These are phyloP conservation scores for Hyphopichia wangnamkhiaoensis DNA, from an alignment of 1,139 yeast species.

Conservation along the genomic window DNA sequence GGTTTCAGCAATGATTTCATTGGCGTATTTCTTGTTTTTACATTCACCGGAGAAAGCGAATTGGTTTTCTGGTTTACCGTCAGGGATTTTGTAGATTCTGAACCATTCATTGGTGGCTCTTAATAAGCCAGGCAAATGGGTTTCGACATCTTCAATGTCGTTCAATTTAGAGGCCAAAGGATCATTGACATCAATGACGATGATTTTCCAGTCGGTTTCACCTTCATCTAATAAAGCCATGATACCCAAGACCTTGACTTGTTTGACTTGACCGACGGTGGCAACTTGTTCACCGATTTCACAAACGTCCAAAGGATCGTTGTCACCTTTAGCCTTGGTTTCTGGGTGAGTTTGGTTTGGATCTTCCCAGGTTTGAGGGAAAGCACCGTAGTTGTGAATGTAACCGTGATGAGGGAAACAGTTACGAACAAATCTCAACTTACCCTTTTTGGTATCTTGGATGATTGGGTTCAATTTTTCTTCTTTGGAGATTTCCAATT, in stretches of 20 bases:
- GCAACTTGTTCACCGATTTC: constrained; percentile 81
- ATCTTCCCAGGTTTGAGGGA: constrained; percentile 98
- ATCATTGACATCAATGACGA: constrained; percentile 81
- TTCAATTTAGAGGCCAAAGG: constrained; percentile 75
- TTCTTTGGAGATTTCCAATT: constrained; percentile 83
- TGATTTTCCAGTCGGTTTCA: constrained; percentile 96
- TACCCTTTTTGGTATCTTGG: constrained; percentile 92
- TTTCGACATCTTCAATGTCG: constrained; percentile 81
- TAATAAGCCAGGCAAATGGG: constrained; percentile 80
- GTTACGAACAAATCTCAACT: constrained; percentile 84
- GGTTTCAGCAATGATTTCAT: constrained; percentile 72
- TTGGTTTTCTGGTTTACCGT: constrained; percentile 84
- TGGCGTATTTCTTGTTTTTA: constrained; percentile 68
- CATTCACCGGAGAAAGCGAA: constrained; percentile 86
- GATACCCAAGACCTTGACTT: constrained; percentile 88
- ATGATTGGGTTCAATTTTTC: constrained; percentile 80
- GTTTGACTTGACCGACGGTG: constrained; percentile 72
- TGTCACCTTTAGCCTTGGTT: constrained; percentile 86
- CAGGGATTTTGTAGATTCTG: constrained; percentile 92
- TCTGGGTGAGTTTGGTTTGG: constrained; percentile 63
- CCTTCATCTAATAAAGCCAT: constrained; percentile 96
- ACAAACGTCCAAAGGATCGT: constrained; percentile 95
- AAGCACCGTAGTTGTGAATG: constrained; percentile 96
- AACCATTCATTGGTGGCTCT: constrained; percentile 91
- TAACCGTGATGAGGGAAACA: constrained; percentile 96